Evolutionary conservation across 2,329 filamentous ascomycete species (phyloP).

Genomic region (Aureobasidium sp.): DNA sequence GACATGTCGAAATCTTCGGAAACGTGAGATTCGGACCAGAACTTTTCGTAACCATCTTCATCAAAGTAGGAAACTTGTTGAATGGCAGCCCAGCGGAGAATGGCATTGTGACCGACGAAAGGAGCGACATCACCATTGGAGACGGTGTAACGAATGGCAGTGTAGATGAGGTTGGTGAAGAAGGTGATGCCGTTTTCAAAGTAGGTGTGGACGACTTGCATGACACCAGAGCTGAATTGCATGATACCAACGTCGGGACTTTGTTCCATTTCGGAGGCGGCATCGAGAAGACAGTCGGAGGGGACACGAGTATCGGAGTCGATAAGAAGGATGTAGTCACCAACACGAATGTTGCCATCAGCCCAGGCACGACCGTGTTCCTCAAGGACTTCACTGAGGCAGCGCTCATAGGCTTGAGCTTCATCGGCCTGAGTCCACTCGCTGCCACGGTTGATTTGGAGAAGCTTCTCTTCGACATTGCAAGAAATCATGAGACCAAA

Average conservation of each 20-base stretch:
- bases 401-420: slow-evolving; percentile 43
- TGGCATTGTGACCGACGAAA: slow-evolving; percentile 72
- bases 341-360: slow-evolving; percentile 54
- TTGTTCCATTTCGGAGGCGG: slow-evolving; percentile 64
- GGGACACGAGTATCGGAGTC: slow-evolving; percentile 66
- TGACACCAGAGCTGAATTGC: slow-evolving; percentile 67
- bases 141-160: slow-evolving; percentile 63
- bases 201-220: slow-evolving; percentile 65
- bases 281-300: slow-evolving; percentile 59
- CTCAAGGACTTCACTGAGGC: slow-evolving; percentile 45
- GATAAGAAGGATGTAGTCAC: slow-evolving; percentile 60
- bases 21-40: slow-evolving; percentile 69
- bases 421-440: slow-evolving; percentile 33
- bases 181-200: slow-evolving; percentile 74
- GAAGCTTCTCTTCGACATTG: slow-evolving; percentile 55
- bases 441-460: slow-evolving; percentile 31
- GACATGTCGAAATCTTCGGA: slow-evolving; percentile 67
- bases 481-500: slow-evolving; percentile 57
- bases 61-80: slow-evolving; percentile 52
- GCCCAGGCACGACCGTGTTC: slow-evolving; percentile 53
- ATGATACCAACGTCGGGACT: slow-evolving; percentile 64
- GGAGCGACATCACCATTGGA: slow-evolving; percentile 65
- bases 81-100: slow-evolving; percentile 62
- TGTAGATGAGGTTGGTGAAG: slow-evolving; percentile 74
- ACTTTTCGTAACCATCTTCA: slow-evolving; percentile 56